Conservation (phyloP, 1,284 basidiomycete species). For the Moesziomyces antarcticus region DNA sequence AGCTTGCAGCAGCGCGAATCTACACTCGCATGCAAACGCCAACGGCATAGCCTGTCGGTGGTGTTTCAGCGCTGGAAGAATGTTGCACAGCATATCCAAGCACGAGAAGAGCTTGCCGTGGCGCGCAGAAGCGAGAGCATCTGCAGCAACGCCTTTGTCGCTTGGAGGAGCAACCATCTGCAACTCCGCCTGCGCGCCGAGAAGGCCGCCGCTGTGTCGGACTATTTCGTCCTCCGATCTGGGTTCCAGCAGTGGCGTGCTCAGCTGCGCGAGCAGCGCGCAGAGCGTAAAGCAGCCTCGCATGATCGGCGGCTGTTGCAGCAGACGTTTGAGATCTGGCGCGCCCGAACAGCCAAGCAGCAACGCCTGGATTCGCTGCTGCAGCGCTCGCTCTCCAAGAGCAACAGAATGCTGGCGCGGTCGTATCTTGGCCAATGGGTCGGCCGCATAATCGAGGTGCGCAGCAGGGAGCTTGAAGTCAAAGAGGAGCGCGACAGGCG, state of each 20-base stretch:
- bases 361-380: conserved; percentile 13
- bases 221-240: conserved; percentile 18
- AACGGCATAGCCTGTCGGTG: neutral
- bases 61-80: conserved; percentile 21
- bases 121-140: conserved; percentile 9
- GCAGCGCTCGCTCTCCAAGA: conserved; percentile 8
- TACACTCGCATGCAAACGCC: conserved; percentile 5
- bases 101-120: conserved; percentile 3
- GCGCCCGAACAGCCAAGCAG: conserved; percentile 20
- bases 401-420: conserved; percentile 8
- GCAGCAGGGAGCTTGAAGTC: conserved; percentile 34
- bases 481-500: conserved; percentile 28
- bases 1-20: conserved; percentile 40
- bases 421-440: conserved; percentile 38
- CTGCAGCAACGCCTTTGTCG: conserved; percentile 15
- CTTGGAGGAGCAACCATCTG: conserved; percentile 21
- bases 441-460: conserved; percentile 39
- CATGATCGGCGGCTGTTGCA: conserved; percentile 17
- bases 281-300: conserved; percentile 9
- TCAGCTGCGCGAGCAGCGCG: conserved; percentile 16
- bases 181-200: conserved; percentile 11
- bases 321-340: conserved; percentile 43
- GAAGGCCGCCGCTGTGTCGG: conserved; percentile 15
- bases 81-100: conserved; percentile 3
- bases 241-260: conserved; percentile 21